A percentile compares a stretch with the other conserved stretches of the same genome.
Conservation (phyloP, 371 early-diverging fungal genomes). For the Massospora cicadina region DNA sequence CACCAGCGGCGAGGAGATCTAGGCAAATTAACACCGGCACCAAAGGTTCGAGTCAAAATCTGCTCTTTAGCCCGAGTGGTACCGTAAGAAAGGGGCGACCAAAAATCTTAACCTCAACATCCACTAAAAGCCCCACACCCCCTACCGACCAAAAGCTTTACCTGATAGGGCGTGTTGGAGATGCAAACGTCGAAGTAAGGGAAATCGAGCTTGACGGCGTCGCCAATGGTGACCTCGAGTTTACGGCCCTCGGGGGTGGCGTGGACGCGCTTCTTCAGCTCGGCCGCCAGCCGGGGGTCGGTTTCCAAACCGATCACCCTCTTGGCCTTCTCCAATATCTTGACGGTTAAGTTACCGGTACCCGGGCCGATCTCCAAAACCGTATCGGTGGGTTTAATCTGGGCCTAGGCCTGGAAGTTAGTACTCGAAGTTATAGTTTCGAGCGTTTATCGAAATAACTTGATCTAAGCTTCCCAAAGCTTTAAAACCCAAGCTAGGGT, state of each 20-base stretch:
- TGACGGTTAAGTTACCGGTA: conserved; percentile 98
- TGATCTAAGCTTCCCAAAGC: no score
- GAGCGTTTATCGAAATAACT: no score
- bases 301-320: conserved; percentile 93
- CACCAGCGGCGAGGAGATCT: conserved; percentile 87
- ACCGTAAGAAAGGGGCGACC: no score
- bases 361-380: conserved; percentile 99
- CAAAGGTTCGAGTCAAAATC: background rate
- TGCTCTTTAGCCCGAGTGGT: no score
- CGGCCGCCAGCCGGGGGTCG: conserved; percentile 95
- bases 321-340: conserved; percentile 87
- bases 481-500: no score
- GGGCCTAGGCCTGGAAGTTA: no score
- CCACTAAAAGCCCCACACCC: no score
- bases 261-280: conserved; percentile 93
- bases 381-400: conserved; percentile 79
- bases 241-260: conserved; percentile 72
- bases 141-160: conserved; percentile 16
- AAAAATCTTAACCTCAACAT: no score
- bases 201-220: conserved; percentile 90
- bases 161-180: conserved; percentile 99
- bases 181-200: conserved; percentile 99
- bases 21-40: background rate
- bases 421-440: no score
- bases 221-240: conserved; percentile 92